Evolutionary conservation across 2,329 filamentous ascomycete species (phyloP).

Genomic region (Pyrenophora graminea): DNA sequence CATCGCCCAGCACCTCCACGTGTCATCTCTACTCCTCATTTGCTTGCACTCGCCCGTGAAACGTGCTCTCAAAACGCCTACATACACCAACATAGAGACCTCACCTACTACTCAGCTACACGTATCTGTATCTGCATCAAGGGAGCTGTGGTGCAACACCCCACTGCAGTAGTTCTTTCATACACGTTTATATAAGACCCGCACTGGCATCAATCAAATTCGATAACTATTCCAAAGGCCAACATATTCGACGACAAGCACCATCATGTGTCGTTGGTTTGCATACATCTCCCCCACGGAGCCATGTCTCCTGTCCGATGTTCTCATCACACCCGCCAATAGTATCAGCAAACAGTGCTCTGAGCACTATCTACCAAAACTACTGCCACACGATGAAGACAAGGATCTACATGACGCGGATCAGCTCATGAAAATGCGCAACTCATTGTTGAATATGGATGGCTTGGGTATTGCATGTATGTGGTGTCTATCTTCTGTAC

Average conservation of each 20-base stretch:
- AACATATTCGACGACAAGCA: background rate
- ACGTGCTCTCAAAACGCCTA: conserved; percentile 1
- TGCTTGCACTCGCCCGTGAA: background rate
- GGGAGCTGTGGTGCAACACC: background rate
- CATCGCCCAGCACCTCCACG: background rate
- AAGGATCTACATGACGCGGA: conserved; percentile 49
- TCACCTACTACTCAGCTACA: conserved; percentile 6
- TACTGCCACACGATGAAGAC: conserved; percentile 52
- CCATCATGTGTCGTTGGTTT: conserved; percentile 58
- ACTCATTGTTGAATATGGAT: conserved; percentile 60
- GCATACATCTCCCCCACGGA: conserved; percentile 59
- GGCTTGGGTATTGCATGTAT: conserved; percentile 58
- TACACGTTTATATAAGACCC: background rate
- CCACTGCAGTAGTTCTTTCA: no score
- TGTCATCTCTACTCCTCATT: background rate
- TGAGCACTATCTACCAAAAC: conserved; percentile 59
- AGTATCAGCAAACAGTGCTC: conserved; percentile 44
- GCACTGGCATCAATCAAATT: background rate
- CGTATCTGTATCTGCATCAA: conserved; percentile 3
- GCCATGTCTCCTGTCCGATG: conserved; percentile 60
- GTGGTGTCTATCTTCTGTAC: conserved; percentile 1
- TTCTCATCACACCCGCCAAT: conserved; percentile 53
- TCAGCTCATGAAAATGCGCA: conserved; percentile 54
- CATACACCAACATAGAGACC: background rate
- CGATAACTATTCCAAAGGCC: background rate